Evolutionary conservation across 2,329 filamentous ascomycete species (phyloP), one percentile per base, ranked within the genome.

Genomic region (Colletotrichum somersetense): DNA sequence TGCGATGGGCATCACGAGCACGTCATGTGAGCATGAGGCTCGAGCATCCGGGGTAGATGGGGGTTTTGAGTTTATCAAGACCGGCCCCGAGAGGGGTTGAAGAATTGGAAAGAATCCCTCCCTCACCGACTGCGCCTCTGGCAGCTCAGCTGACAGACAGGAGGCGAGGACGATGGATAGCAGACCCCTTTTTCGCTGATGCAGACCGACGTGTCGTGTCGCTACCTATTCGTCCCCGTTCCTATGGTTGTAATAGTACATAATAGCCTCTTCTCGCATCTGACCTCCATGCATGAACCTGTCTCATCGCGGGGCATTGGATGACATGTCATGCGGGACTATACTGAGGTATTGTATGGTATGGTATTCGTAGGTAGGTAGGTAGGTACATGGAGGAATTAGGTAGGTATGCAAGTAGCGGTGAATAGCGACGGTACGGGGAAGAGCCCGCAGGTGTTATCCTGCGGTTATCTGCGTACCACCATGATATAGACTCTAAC

Each of bases 331-430:
- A 55, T 40, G 67, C 55, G 55, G 50, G 55, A 38, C 53, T 55
- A 11, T 38, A 46, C 18, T 46, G 18, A 2, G 7, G 42, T 42
- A 16, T 30, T 30, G 30, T 30, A 30, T 30, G 30, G 30, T 30
- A 30, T 30, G 30, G 30, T 30, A 30, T 30, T 30, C 3, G 30
- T 30, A 30, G 30, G 30, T 30, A 30, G 26, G 2, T 30, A 30
- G 26, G 26, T 30, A 30, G 26, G 26, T 7, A 1, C 18, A 5
- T 44, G 18, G 42, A 44, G 48, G 33, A 40, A 30, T 10, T n/a
- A 35, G 30, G 23, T 70, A 70, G 30, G 23, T 70, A 70, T 70
- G 67, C 62, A 66, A 53, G 38, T 66, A 66, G 62, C 62, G 67
- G 67, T 70, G 62, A 66, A 12, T 70, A 40, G 35, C 30, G 20